Evolutionary conservation across 192 early-diverging fungal genomes (phyloP).

Genomic region (Entomortierella parvispora): DNA sequence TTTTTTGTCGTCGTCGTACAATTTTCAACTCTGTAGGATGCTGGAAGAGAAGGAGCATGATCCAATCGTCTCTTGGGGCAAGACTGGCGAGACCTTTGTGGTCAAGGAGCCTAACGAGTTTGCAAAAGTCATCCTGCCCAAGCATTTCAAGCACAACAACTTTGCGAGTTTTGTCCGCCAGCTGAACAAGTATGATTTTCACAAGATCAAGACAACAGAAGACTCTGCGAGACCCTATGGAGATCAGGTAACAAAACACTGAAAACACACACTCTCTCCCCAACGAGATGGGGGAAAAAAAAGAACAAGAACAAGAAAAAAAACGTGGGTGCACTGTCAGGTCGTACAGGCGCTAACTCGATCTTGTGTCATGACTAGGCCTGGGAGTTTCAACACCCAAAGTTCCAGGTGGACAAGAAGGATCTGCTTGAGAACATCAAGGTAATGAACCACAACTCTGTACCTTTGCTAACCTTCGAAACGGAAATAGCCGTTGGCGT

Average conservation of each 20-base stretch:
- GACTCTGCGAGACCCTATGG: constrained; percentile 59
- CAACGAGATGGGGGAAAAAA: no score
- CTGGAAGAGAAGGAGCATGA: constrained; percentile 70
- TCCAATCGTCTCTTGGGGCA: constrained; percentile 70
- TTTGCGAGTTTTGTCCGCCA: constrained; percentile 78
- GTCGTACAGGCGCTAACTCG: neutral
- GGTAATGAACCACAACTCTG: constrained; percentile 27
- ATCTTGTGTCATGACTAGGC: constrained; percentile 38
- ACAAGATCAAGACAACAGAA: constrained; percentile 72
- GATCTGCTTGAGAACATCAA: constrained; percentile 67
- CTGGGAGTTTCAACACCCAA: constrained; percentile 78
- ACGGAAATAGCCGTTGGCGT: no score
- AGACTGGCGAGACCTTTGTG: constrained; percentile 72
- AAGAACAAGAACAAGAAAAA: no score
- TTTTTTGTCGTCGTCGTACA: no score
- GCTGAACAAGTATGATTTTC: constrained; percentile 85
- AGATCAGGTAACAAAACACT: constrained; percentile 65
- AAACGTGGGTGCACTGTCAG: neutral
- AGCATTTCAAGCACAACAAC: constrained; percentile 79
- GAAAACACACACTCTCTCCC: constrained; percentile 3
- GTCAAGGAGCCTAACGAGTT: constrained; percentile 79
- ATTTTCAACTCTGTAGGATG: constrained; percentile 66
- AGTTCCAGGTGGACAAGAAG: constrained; percentile 67
- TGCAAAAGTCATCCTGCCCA: constrained; percentile 69
- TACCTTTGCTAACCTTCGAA: no score